Conservation (phyloP, 1,284 basidiomycete genomes). For the Bondarzewia mesenterica region DNA sequence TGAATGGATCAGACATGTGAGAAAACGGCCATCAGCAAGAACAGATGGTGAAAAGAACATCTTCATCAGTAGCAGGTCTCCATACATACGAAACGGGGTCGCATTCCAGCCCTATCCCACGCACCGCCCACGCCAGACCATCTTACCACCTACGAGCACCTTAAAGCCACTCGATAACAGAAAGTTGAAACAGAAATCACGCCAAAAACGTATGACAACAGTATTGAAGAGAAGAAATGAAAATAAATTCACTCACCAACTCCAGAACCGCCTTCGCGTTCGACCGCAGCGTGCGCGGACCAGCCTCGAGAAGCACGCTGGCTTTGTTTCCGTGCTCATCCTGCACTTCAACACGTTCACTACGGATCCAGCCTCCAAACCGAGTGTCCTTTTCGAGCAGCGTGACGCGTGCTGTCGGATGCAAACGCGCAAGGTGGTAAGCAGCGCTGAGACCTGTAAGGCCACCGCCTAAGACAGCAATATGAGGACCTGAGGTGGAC, state of each 20-base stretch:
- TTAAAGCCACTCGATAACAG: too few relatives aligned
- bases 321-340: constrained; percentile 28
- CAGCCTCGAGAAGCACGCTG: constrained; percentile 65
- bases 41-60: too few relatives aligned
- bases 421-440: constrained; percentile 64
- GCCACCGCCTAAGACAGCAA: constrained; percentile 76
- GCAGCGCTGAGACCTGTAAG: constrained; percentile 78
- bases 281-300: constrained; percentile 78
- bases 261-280: constrained; percentile 68
- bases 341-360: constrained; percentile 44
- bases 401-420: constrained; percentile 52
- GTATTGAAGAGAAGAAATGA: too few relatives aligned
- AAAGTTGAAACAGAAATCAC: too few relatives aligned
- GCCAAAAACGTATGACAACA: too few relatives aligned
- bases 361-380: constrained; percentile 81
- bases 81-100: too few relatives aligned
- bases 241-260: constrained; percentile 77
- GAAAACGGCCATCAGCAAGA: too few relatives aligned
- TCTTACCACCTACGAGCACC: too few relatives aligned
- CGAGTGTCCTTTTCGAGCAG: constrained; percentile 60
- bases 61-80: too few relatives aligned
- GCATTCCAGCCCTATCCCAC: too few relatives aligned
- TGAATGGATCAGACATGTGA: constrained; percentile 3
- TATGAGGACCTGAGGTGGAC: constrained; percentile 20
- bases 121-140: too few relatives aligned